Percentiles rank a stretch among this genome's conserved stretches.
Evolutionary conservation across 495 filamentous ascomycete genomes (phyloP).

Genomic region (Penicillium odoratum): DNA sequence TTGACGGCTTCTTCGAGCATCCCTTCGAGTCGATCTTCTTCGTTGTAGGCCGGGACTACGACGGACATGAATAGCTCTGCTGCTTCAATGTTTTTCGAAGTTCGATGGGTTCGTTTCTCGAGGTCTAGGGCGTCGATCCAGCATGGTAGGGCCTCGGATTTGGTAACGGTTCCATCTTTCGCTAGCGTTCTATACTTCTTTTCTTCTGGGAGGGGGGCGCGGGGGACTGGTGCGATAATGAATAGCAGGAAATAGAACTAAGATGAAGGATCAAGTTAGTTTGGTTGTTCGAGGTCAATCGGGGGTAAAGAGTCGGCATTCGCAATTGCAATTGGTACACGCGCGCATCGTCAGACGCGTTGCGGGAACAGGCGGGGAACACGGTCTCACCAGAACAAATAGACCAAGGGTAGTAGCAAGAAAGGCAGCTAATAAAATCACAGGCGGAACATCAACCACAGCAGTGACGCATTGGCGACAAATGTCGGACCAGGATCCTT

Average conservation of each 20-base stretch:
- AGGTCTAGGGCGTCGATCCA: slow-evolving; percentile 74
- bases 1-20: slow-evolving; percentile 91
- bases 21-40: slow-evolving; percentile 73
- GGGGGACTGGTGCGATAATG: slow-evolving; percentile 78
- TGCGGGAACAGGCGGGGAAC: slow-evolving; percentile 4
- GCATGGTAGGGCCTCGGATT: slow-evolving; percentile 68
- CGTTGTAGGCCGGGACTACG: slow-evolving; percentile 95
- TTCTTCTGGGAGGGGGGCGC: slow-evolving; percentile 71
- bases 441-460: slow-evolving; percentile 30
- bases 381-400: slow-evolving; percentile 39
- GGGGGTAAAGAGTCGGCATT: not conserved
- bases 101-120: slow-evolving; percentile 32
- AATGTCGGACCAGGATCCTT: slow-evolving; percentile 29
- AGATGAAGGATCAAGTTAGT: not conserved
- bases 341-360: not conserved
- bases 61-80: slow-evolving; percentile 75
- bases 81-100: slow-evolving; percentile 40
- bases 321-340: not conserved
- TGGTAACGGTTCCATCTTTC: slow-evolving; percentile 59
- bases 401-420: slow-evolving; percentile 33
- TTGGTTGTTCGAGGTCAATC: not conserved
- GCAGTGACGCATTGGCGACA: slow-evolving; percentile 38
- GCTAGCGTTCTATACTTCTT: slow-evolving; percentile 79
- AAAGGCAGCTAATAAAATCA: slow-evolving; percentile 31
- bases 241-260: slow-evolving; percentile 72